These are phyloP conservation scores for Actinomortierella ambigua DNA, from an alignment of 371 early-diverging fungal species.

Conservation along the genomic window DNA sequence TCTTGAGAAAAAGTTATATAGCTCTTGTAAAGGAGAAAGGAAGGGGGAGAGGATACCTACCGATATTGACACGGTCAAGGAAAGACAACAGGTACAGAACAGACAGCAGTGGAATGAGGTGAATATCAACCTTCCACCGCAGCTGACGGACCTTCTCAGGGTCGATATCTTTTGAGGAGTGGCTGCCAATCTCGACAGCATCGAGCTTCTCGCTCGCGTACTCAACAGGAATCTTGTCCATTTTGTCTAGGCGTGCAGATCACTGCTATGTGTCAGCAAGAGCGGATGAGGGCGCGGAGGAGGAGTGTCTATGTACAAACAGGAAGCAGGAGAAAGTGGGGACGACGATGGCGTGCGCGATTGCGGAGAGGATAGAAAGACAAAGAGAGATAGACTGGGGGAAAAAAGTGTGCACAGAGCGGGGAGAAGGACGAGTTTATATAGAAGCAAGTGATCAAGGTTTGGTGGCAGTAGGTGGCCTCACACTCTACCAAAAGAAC, in stretches of 20 bases:
- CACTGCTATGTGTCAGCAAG: too few relatives aligned
- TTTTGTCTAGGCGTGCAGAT: too few relatives aligned
- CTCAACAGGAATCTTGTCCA: slow-evolving; percentile 9
- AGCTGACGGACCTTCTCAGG: slow-evolving; percentile 24
- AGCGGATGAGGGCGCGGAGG: background rate
- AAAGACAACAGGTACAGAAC: slow-evolving; percentile 72
- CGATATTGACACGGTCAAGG: slow-evolving; percentile 79
- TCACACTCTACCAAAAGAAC: too few relatives aligned
- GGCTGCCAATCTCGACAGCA: background rate
- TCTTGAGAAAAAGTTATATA: too few relatives aligned
- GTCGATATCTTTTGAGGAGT: too few relatives aligned
- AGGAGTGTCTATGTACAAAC: too few relatives aligned
- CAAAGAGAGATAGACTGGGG: background rate
- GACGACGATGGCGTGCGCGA: too few relatives aligned
- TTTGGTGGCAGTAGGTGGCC: too few relatives aligned
- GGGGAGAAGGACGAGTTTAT: background rate
- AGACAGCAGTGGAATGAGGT: slow-evolving; percentile 68
- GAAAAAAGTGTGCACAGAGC: background rate
- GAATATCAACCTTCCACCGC: slow-evolving; percentile 65
- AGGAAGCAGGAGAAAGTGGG: background rate
- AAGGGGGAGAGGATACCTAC: slow-evolving; percentile 31
- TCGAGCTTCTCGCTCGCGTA: slow-evolving; percentile 14
- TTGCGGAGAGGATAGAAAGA: background rate
- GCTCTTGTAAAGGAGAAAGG: too few relatives aligned
- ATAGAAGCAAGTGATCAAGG: too few relatives aligned